A percentile compares a stretch with the other conserved stretches of the same genome.
Evolutionary conservation across 352 stramenopile genomes (phyloP).

Genomic region (Phytopythium mirpurense): DNA sequence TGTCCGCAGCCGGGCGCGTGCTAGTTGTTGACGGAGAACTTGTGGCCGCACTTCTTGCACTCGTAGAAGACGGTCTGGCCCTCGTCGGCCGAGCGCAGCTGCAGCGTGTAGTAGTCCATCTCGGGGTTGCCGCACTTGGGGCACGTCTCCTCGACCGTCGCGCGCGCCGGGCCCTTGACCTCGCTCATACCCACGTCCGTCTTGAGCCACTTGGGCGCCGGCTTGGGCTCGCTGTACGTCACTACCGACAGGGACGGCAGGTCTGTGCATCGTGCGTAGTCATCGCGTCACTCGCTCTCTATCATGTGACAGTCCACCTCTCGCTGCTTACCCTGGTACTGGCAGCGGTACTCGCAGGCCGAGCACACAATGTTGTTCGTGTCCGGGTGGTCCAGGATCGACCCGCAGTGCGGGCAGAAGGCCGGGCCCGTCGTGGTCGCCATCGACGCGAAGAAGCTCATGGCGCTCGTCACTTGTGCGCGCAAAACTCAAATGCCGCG

Average conservation of each 20-base stretch:
- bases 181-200: conserved; percentile 66
- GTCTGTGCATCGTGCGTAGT: conserved; percentile 28
- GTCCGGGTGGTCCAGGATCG: conserved; percentile 83
- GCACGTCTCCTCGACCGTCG: conserved; percentile 97
- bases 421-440: conserved; percentile 56
- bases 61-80: conserved; percentile 99
- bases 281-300: neutral
- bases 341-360: conserved; percentile 78
- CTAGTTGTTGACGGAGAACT: conserved; percentile 89
- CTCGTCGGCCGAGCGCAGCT: conserved; percentile 98
- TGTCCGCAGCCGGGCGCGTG: no score
- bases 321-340: conserved; percentile 68
- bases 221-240: conserved; percentile 73
- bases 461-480: neutral
- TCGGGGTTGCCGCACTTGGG: conserved; percentile 95
- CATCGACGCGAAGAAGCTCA: conserved; percentile 60
- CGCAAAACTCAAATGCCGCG: no score
- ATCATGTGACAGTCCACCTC: no score
- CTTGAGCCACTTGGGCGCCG: conserved; percentile 77
- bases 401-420: conserved; percentile 87
- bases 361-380: conserved; percentile 87
- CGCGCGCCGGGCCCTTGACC: conserved; percentile 83
- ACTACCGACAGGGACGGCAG: conserved; percentile 73
- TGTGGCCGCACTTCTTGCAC: conserved; percentile 95
- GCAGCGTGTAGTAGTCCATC: conserved; percentile 99